phyloP scores from a whole-genome alignment of 129 eudicot genomes.

The Mikania micrantha region DNA sequence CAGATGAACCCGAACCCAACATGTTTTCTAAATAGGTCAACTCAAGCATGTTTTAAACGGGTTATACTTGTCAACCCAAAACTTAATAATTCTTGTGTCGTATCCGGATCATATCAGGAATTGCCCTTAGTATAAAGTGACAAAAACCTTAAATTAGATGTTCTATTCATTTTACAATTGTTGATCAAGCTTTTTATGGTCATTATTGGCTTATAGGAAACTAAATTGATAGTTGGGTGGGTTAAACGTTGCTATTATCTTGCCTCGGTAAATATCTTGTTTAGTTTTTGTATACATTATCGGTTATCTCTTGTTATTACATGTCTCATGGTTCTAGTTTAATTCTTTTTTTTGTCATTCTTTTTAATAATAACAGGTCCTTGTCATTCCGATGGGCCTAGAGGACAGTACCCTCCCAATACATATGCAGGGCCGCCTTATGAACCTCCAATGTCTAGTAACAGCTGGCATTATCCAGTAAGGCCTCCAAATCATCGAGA shows the following conservation, averaged over 20 bases:
- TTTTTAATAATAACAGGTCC: constrained; percentile 37
- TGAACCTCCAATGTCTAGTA: constrained; percentile 46
- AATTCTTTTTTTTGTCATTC: neutral
- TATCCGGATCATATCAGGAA: no score
- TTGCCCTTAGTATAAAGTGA: no score
- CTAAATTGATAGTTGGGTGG: neutral
- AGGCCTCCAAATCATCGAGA: constrained; percentile 58
- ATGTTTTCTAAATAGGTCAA: no score
- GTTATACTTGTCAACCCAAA: no score
- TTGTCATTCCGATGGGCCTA: constrained; percentile 47
- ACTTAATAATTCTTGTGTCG: no score
- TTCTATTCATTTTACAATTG: neutral
- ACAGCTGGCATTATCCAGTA: constrained; percentile 60
- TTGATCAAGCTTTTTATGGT: neutral
- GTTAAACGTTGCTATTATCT: neutral
- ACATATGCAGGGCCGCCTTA: constrained; percentile 45
- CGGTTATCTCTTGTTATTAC: neutral
- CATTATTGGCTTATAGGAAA: neutral
- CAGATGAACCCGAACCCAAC: no score
- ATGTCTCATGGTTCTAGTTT: neutral
- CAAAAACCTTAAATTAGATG: neutral
- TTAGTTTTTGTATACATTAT: no score
- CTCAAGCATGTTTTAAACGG: no score
- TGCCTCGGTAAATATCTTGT: neutral
- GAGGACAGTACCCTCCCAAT: constrained; percentile 36